Percentiles rank a stretch among this genome's conserved stretches.
Evolutionary conservation across 164 flowering plant species (phyloP).

Genomic region (Nelumbo lutea): DNA sequence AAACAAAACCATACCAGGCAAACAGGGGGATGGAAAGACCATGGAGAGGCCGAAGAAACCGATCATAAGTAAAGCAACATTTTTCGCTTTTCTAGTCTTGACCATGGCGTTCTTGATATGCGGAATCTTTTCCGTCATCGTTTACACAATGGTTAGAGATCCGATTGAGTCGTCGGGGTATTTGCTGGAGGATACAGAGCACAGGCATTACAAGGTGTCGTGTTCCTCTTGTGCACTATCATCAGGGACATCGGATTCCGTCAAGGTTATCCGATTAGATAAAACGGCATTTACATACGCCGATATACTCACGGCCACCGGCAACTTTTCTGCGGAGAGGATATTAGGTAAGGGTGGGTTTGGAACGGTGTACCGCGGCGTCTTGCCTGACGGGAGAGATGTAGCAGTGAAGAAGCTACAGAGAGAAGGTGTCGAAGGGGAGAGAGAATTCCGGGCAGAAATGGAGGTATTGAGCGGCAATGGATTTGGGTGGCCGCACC

Average conservation of each 20-base stretch:
- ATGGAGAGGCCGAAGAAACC: background rate
- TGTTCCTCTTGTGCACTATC: constrained; percentile 43
- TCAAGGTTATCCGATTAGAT: constrained; percentile 66
- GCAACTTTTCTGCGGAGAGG: constrained; percentile 55
- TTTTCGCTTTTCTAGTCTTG: constrained; percentile 31
- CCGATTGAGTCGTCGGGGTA: constrained; percentile 12
- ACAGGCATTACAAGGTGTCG: constrained; percentile 28
- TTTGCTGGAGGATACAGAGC: constrained; percentile 35
- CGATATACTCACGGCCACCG: constrained; percentile 69
- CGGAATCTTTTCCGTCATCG: constrained; percentile 23
- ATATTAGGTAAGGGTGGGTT: constrained; percentile 78
- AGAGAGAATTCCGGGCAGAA: constrained; percentile 74
- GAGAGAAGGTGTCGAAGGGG: constrained; percentile 77
- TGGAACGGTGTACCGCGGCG: constrained; percentile 73
- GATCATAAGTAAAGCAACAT: constrained; percentile 11
- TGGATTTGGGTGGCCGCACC: constrained; percentile 76
- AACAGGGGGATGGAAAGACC: background rate
- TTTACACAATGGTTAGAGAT: constrained; percentile 2
- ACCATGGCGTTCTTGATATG: constrained; percentile 30
- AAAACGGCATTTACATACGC: constrained; percentile 62
- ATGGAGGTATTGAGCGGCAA: constrained; percentile 76
- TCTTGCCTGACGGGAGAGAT: constrained; percentile 69
- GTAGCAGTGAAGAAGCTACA: constrained; percentile 86
- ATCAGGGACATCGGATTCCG: constrained; percentile 42
- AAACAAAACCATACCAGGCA: constrained; percentile 7